Evolutionary conservation across 2,329 filamentous ascomycete genomes (phyloP).

Genomic region (Colletotrichum sp.): DNA sequence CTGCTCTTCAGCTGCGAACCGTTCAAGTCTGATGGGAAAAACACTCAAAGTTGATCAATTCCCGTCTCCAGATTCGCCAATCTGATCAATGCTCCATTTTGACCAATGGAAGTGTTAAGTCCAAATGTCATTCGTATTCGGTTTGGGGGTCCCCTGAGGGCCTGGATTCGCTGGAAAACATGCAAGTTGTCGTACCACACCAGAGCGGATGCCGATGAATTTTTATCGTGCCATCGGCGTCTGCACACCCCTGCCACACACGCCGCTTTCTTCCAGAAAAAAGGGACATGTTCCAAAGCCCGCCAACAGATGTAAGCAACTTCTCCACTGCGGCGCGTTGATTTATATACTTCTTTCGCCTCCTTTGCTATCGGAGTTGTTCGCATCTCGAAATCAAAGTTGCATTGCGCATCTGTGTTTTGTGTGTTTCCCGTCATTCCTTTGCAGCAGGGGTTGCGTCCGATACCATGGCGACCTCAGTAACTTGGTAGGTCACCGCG

Average conservation of each 20-base stretch:
- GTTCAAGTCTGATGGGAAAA: background rate
- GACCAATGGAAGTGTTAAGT: background rate
- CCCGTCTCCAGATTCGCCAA: slow-evolving; percentile 3
- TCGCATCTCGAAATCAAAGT: background rate
- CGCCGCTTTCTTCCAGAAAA: background rate
- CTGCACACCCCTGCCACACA: slow-evolving; percentile 3
- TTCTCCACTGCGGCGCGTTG: background rate
- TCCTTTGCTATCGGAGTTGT: background rate
- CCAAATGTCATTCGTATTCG: slow-evolving; percentile 14
- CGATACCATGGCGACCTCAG: slow-evolving; percentile 2
- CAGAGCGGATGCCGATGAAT: slow-evolving; percentile 15
- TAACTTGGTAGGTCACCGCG: background rate
- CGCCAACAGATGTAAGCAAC: background rate
- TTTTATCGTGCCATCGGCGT: slow-evolving; percentile 16
- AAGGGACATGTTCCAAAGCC: slow-evolving; percentile 8
- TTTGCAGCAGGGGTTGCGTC: background rate
- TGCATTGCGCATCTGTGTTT: background rate
- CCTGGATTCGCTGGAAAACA: background rate
- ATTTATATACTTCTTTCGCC: background rate
- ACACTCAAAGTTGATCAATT: background rate
- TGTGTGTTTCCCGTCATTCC: background rate
- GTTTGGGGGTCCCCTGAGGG: background rate
- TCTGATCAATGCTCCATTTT: background rate
- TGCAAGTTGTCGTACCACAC: slow-evolving; percentile 12
- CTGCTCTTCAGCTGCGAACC: background rate